A percentile compares a stretch with the other conserved stretches of the same genome.
Evolutionary conservation across 495 filamentous ascomycete genomes (phyloP).

Genomic region (Penicillium mononematosum): DNA sequence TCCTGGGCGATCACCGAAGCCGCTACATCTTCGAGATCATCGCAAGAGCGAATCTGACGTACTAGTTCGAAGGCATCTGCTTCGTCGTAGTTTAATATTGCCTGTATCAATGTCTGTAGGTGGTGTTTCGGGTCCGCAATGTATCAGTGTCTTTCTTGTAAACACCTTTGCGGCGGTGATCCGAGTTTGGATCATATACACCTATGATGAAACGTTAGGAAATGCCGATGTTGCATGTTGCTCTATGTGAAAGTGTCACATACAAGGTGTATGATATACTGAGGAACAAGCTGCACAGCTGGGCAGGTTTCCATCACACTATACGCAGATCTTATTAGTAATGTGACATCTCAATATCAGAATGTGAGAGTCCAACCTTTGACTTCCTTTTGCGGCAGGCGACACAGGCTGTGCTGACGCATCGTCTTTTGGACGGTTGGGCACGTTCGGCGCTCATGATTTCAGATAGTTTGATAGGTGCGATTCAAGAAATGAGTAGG

Average conservation of each 20-base stretch:
- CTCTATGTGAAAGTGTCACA: not conserved
- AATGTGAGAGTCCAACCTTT: conserved; percentile 52
- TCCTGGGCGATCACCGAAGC: conserved; percentile 68
- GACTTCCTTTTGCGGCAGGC: conserved; percentile 88
- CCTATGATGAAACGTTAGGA: conserved; percentile 33
- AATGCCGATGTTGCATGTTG: not conserved
- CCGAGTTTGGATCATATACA: conserved; percentile 92
- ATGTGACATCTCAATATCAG: not conserved
- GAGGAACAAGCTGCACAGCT: conserved; percentile 93
- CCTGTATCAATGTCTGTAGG: conserved; percentile 90
- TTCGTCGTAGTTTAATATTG: conserved; percentile 79
- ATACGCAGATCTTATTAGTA: conserved; percentile 19
- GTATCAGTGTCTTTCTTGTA: conserved; percentile 94
- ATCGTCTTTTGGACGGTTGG: conserved; percentile 67
- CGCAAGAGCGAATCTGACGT: conserved; percentile 83
- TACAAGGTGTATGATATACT: conserved; percentile 81
- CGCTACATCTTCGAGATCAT: conserved; percentile 86
- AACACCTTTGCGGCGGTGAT: conserved; percentile 93
- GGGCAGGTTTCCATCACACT: conserved; percentile 91
- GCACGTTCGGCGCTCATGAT: conserved; percentile 36
- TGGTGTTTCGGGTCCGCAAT: conserved; percentile 81
- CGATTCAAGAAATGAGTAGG: conserved; percentile 11
- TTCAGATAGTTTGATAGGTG: conserved; percentile 19
- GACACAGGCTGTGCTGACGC: conserved; percentile 91
- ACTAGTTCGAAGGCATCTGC: conserved; percentile 81